Evolutionary conservation across 345 rosid genomes (phyloP).

Genomic region (Geranium brycei): DNA sequence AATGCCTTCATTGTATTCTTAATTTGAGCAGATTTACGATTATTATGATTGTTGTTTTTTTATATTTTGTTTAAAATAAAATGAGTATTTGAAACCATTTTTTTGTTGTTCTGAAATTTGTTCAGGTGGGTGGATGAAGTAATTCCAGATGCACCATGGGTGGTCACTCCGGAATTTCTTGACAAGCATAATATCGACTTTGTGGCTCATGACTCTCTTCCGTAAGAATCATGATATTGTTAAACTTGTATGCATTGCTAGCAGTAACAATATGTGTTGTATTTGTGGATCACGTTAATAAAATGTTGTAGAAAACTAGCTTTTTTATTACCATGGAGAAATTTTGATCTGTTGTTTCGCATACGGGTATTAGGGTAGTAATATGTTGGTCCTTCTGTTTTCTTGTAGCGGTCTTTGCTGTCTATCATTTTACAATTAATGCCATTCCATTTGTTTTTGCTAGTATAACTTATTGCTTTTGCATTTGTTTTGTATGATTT

Average conservation of each 20-base stretch:
- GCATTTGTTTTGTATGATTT: background rate
- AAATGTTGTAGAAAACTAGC: no score
- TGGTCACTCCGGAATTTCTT: slow-evolving; percentile 67
- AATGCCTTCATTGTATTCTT: background rate
- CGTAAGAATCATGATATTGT: slow-evolving; percentile 33
- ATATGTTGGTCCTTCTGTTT: no score
- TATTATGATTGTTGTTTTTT: background rate
- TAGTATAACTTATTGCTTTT: no score
- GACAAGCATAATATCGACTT: slow-evolving; percentile 63
- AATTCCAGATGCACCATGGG: slow-evolving; percentile 90
- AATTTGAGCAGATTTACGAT: background rate
- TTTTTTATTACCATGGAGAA: no score
- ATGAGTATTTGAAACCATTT: no score
- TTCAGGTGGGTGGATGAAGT: slow-evolving; percentile 95
- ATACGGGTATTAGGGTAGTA: no score
- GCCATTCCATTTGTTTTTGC: no score
- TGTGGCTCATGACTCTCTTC: slow-evolving; percentile 88
- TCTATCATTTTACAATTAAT: no score
- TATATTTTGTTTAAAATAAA: slow-evolving; percentile 1
- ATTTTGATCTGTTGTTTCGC: no score
- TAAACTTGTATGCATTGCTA: no score
- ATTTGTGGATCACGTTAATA: background rate
- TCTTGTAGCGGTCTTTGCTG: no score
- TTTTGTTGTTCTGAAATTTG: no score
- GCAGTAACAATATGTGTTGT: background rate